A percentile compares a stretch with the other conserved stretches of the same genome.
Evolutionary conservation across 176 grass and related monocot species (phyloP).

Genomic region (Rhynchospora pubera): DNA sequence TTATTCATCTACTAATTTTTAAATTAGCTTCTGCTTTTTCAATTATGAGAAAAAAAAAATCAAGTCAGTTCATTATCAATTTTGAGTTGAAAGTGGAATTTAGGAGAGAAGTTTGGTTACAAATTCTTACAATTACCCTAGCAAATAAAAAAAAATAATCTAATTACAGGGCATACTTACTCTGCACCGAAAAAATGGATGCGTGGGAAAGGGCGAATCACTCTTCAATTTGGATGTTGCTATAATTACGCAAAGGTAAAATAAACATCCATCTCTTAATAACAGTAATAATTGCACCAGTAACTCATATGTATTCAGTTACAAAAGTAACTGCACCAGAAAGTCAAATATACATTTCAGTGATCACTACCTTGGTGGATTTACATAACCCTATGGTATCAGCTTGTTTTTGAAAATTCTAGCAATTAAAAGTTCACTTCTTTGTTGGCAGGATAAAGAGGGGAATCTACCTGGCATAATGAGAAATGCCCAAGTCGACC

Average conservation of each 20-base stretch:
- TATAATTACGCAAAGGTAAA: slow-evolving; percentile 76
- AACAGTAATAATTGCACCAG: background rate
- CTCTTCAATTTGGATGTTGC: slow-evolving; percentile 80
- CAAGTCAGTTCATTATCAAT: background rate
- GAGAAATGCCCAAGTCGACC: slow-evolving; percentile 34
- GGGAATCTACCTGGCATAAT: slow-evolving; percentile 54
- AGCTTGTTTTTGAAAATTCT: background rate
- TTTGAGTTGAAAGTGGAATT: background rate
- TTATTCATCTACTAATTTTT: background rate
- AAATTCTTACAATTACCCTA: background rate
- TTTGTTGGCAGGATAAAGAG: slow-evolving; percentile 25
- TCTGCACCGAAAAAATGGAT: slow-evolving; percentile 86
- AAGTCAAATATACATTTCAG: background rate
- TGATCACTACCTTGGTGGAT: background rate
- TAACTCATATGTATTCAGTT: background rate
- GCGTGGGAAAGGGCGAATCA: slow-evolving; percentile 76
- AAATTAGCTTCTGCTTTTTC: background rate
- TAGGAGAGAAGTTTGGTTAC: background rate
- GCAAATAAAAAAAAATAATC: background rate
- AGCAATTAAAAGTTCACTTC: background rate
- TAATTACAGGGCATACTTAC: slow-evolving; percentile 49
- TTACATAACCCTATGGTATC: background rate
- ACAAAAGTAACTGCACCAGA: background rate
- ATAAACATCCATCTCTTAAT: background rate
- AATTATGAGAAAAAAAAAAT: background rate